Percentiles rank a stretch among this genome's conserved stretches.
Conservation (phyloP, 176 grass and related monocot genomes). For the Dactylis glomerata region DNA sequence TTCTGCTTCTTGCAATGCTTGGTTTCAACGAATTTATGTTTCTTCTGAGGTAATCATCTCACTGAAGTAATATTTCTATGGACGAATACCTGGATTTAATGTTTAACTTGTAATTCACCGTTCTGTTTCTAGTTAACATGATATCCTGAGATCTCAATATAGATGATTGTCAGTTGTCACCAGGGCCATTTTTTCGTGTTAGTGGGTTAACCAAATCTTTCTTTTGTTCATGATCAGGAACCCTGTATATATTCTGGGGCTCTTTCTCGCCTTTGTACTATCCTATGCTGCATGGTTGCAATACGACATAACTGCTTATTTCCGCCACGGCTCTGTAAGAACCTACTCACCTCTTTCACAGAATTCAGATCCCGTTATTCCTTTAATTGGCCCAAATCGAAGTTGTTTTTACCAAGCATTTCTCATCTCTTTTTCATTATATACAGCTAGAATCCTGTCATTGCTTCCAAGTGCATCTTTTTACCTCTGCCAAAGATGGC, state of each 20-base stretch:
- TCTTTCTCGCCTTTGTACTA: conserved; percentile 53
- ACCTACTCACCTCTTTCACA: neutral
- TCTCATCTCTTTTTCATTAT: neutral
- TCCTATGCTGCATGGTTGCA: conserved; percentile 66
- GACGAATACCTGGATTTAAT: neutral
- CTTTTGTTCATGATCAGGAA: conserved; percentile 61
- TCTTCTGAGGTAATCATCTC: conserved; percentile 63
- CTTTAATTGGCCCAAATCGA: neutral
- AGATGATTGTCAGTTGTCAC: neutral
- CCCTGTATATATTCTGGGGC: conserved; percentile 62
- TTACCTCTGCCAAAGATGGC: neutral
- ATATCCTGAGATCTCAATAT: neutral
- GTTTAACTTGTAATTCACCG: neutral
- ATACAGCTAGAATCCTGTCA: neutral
- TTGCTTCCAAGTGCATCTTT: neutral
- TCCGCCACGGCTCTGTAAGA: conserved; percentile 66
- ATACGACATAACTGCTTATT: conserved; percentile 59
- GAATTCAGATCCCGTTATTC: neutral
- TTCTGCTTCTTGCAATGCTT: conserved; percentile 60
- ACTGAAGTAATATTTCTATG: neutral
- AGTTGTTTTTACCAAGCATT: neutral
- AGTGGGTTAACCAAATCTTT: neutral
- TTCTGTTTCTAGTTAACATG: neutral
- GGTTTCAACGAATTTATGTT: conserved; percentile 88
- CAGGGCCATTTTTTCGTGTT: neutral